Conservation (phyloP, 495 filamentous ascomycete genomes). For the Xylaria venustula region DNA sequence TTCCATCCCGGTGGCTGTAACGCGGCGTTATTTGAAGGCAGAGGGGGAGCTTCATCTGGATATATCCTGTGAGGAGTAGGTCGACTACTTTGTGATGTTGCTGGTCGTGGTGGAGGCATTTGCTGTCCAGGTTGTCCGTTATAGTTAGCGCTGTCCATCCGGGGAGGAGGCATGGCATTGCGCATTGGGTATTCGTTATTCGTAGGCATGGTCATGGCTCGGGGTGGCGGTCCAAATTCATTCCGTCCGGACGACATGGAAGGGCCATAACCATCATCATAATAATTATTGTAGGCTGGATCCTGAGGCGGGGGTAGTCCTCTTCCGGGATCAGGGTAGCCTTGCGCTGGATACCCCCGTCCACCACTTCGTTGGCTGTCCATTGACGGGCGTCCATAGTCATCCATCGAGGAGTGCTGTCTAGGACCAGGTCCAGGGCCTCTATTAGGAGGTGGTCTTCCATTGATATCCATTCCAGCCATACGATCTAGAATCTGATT, state of each 20-base stretch:
- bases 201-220: conserved; percentile 56
- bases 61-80: conserved; percentile 46
- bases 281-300: conserved; percentile 35
- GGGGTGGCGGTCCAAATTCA: conserved; percentile 39
- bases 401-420: conserved; percentile 32
- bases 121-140: conserved; percentile 42
- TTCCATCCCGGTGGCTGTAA: conserved; percentile 28
- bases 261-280: conserved; percentile 32
- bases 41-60: conserved; percentile 39
- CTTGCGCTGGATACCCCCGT: conserved; percentile 36
- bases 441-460: conserved; percentile 32
- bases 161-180: conserved; percentile 30
- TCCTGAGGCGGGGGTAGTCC: conserved; percentile 36
- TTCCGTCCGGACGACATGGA: conserved; percentile 28
- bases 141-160: conserved; percentile 40
- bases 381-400: conserved; percentile 33
- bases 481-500: conserved; percentile 53
- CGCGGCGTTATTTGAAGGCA: conserved; percentile 26
- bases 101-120: conserved; percentile 45
- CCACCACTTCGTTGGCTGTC: conserved; percentile 35
- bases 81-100: conserved; percentile 50
- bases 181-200: conserved; percentile 40
- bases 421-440: conserved; percentile 31
- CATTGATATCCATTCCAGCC: conserved; percentile 57
- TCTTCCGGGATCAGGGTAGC: conserved; percentile 41